Conservation (phyloP, 1,284 basidiomycete genomes). For the Papiliotrema fonsecae region DNA sequence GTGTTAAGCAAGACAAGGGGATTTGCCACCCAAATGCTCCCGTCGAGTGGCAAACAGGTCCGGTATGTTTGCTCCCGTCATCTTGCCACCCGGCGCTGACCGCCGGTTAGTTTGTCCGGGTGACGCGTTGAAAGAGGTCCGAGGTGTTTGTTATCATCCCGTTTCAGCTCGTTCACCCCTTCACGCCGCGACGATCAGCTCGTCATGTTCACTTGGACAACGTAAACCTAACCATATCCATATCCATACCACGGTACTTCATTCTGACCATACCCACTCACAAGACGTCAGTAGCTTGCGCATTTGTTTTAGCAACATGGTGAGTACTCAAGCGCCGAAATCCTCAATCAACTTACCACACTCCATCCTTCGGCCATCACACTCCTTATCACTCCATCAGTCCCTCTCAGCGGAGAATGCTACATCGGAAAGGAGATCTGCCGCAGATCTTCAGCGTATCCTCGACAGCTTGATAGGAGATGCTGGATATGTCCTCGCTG, state of each 20-base stretch:
- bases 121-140: too few relatives aligned
- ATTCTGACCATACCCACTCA: too few relatives aligned
- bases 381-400: background rate
- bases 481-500: conserved; percentile 23
- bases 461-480: conserved; percentile 32
- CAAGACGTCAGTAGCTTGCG: too few relatives aligned
- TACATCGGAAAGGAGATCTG: conserved; percentile 24
- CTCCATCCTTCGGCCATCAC: background rate
- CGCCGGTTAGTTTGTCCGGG: background rate
- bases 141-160: too few relatives aligned
- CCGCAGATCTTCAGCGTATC: conserved; percentile 31
- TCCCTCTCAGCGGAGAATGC: background rate
- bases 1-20: background rate
- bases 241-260: too few relatives aligned
- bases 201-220: too few relatives aligned
- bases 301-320: too few relatives aligned
- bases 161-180: too few relatives aligned
- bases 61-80: background rate
- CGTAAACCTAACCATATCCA: too few relatives aligned
- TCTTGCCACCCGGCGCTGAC: conserved; percentile 1
- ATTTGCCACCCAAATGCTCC: background rate
- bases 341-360: background rate
- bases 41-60: background rate
- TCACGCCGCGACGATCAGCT: too few relatives aligned
- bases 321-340: too few relatives aligned